Base-by-base conservation (phyloP, 1,284 basidiomycete species). In the Volvariella volvacea region DNA sequence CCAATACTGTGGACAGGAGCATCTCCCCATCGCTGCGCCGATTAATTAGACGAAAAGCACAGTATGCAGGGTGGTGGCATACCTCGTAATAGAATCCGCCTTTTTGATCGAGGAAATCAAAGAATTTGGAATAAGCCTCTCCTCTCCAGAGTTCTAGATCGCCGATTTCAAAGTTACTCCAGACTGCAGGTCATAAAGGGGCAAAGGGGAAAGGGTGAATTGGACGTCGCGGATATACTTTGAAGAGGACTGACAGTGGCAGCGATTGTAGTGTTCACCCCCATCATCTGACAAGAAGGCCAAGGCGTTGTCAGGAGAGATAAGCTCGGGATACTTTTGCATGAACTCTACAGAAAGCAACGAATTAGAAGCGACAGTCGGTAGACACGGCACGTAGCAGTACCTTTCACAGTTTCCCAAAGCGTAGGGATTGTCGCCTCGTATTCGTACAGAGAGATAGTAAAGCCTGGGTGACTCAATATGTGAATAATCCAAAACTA, bases 61-160 rank as follows among this genome's bases (percentile, higher is more conserved):
- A 37, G 4, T 6, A 28, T 15, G 31, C n/a, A 33, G 17, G 19
- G 38, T 15, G 12, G 21, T 34, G 31, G 28, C 34, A 4, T 50
- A 78, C 80, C 76, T 94, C 91, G 54, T 94, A 93, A 63, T 91
- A 92, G 65, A 93, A 93, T n/a, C 93, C 93, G 48, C 93, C 93
- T 25, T 79, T 73, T 38, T 76, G 60, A 58, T 97, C 93, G 16
- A 97, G 73, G 61, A 78, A 76, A 38, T 92, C 80, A 55, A 96
- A 96, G 73, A 83, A 96, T 55, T 88, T 83, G 49, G 68, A 70
- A 66, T 96, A 96, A 0, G 85, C 80, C 51, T 92, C 79, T 16
- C 74, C 67, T 52, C 93, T 74, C 86, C 89, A 93, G 54, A 95
- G 82, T 54, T 88, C 80, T 50, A 88, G 70, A 59, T 82, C 80